Percentiles rank a stretch among this genome's conserved stretches.
These are phyloP conservation scores for Niveomyces coronatus DNA, from an alignment of 2,329 filamentous ascomycete species.

Conservation along the genomic window DNA sequence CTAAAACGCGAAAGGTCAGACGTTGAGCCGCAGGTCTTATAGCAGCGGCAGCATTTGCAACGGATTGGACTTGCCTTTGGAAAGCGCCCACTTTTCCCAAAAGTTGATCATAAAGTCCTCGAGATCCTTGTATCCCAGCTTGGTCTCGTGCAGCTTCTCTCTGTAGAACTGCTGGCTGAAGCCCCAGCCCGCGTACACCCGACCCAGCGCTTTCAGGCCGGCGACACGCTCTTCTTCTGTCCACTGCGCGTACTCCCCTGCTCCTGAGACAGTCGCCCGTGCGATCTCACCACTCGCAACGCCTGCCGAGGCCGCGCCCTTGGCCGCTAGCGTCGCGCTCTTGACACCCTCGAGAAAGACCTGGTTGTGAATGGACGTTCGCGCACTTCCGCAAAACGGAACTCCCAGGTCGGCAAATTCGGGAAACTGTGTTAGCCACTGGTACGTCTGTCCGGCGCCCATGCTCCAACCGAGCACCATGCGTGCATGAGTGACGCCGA, in stretches of 20 bases:
- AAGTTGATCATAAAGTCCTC: slow-evolving; percentile 67
- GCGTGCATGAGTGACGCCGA: slow-evolving; percentile 32
- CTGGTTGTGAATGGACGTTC: slow-evolving; percentile 41
- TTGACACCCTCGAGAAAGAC: slow-evolving; percentile 45
- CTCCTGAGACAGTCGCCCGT: slow-evolving; percentile 7
- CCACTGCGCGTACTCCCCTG: slow-evolving; percentile 17
- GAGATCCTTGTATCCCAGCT: slow-evolving; percentile 54
- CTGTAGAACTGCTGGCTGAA: slow-evolving; percentile 73
- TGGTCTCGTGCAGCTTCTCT: slow-evolving; percentile 54
- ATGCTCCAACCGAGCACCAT: slow-evolving; percentile 46
- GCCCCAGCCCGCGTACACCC: slow-evolving; percentile 74
- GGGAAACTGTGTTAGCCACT: slow-evolving; percentile 39
- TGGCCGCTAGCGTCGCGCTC: slow-evolving; percentile 32
- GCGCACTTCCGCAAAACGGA: slow-evolving; percentile 39
- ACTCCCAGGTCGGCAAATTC: slow-evolving; percentile 35
- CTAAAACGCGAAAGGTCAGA: slow-evolving; percentile 20
- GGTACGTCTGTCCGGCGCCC: slow-evolving; percentile 44
- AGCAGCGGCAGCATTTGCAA: no score
- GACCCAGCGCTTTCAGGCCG: slow-evolving; percentile 57
- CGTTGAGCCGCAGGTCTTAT: background rate
- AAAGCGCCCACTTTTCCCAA: slow-evolving; percentile 66
- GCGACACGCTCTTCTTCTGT: slow-evolving; percentile 30
- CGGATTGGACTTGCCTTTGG: slow-evolving; percentile 31
- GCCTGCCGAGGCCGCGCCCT: slow-evolving; percentile 40
- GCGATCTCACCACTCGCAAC: slow-evolving; percentile 21